A percentile compares a stretch with the other conserved stretches of the same genome.
Conservation (phyloP, 495 filamentous ascomycete species). For the Monascus purpureus region DNA sequence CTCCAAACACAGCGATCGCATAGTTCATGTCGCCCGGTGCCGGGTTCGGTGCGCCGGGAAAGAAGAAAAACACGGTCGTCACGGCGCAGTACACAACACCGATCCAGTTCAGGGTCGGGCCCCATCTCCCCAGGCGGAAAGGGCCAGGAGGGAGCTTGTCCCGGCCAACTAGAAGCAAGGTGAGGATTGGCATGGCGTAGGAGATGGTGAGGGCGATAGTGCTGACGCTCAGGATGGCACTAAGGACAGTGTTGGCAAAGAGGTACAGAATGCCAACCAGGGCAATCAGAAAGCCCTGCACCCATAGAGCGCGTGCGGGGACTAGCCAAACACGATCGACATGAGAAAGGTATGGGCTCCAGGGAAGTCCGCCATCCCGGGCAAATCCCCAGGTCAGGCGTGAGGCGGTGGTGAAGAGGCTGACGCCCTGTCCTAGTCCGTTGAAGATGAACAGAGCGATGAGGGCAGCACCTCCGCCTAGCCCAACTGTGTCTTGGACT, state of each 20-base stretch:
- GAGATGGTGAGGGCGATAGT: conserved; percentile 32
- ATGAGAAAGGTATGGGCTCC: conserved; percentile 24
- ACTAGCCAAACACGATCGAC: conserved; percentile 29
- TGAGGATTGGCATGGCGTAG: conserved; percentile 28
- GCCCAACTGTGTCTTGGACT: conserved; percentile 25
- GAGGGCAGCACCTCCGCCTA: conserved; percentile 21
- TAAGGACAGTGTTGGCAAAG: conserved; percentile 31
- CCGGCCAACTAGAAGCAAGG: conserved; percentile 22
- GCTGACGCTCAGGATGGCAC: conserved; percentile 31
- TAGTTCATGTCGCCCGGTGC: conserved; percentile 30
- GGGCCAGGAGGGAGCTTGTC: conserved; percentile 25
- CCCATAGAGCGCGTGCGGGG: conserved; percentile 30
- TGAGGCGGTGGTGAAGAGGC: conserved; percentile 35
- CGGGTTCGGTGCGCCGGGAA: conserved; percentile 24
- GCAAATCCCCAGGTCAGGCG: conserved; percentile 41
- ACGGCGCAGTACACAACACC: conserved; percentile 27
- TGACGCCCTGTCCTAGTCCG: conserved; percentile 29
- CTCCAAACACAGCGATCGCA: conserved; percentile 33
- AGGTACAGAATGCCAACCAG: conserved; percentile 31
- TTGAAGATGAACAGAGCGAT: conserved; percentile 37
- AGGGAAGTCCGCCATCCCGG: conserved; percentile 42
- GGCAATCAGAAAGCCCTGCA: conserved; percentile 26
- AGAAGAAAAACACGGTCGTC: conserved; percentile 33
- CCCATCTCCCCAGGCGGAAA: conserved; percentile 23
- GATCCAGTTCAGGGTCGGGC: conserved; percentile 20